These are phyloP conservation scores for Aotearoamyces nothofagi DNA, from an alignment of 2,329 filamentous ascomycete species.

Conservation along the genomic window DNA sequence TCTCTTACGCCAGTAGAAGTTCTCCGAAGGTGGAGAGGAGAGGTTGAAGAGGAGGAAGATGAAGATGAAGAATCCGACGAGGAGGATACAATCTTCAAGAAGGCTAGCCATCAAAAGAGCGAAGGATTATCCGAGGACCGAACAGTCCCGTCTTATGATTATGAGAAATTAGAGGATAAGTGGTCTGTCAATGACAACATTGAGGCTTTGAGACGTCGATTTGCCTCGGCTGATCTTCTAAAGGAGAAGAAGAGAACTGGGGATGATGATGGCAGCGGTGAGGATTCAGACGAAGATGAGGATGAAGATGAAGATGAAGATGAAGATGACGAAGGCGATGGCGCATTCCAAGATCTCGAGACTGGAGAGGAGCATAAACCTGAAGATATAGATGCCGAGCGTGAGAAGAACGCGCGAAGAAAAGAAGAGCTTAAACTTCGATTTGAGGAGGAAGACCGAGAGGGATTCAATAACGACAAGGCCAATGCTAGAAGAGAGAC, in stretches of 20 bases:
- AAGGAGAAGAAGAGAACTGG: slow-evolving; percentile 34
- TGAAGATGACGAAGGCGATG: slow-evolving; percentile 57
- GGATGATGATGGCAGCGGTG: slow-evolving; percentile 31
- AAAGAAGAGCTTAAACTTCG: slow-evolving; percentile 91
- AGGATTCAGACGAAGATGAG: slow-evolving; percentile 29
- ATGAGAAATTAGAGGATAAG: slow-evolving; percentile 65
- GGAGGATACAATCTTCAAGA: slow-evolving; percentile 49
- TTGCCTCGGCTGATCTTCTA: slow-evolving; percentile 55
- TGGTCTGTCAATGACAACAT: slow-evolving; percentile 73
- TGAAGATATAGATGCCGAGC: slow-evolving; percentile 61
- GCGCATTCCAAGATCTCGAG: slow-evolving; percentile 76
- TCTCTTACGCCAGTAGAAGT: slow-evolving; percentile 62
- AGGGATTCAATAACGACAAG: slow-evolving; percentile 87
- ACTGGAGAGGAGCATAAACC: slow-evolving; percentile 46
- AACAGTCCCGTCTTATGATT: slow-evolving; percentile 64
- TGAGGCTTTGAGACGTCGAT: slow-evolving; percentile 57
- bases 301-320: slow-evolving; percentile 36
- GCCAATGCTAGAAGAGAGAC: slow-evolving; percentile 58
- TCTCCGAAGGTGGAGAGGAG: slow-evolving; percentile 65
- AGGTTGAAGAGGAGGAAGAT: slow-evolving; percentile 34
- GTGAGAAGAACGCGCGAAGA: slow-evolving; percentile 74
- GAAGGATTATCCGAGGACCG: slow-evolving; percentile 62
- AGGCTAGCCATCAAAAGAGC: slow-evolving; percentile 47
- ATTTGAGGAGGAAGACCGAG: slow-evolving; percentile 96
- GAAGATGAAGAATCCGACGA: slow-evolving; percentile 43